These are phyloP conservation scores for Carpinus viminea DNA, from an alignment of 306 rosid genomes.

Conservation along the genomic window DNA sequence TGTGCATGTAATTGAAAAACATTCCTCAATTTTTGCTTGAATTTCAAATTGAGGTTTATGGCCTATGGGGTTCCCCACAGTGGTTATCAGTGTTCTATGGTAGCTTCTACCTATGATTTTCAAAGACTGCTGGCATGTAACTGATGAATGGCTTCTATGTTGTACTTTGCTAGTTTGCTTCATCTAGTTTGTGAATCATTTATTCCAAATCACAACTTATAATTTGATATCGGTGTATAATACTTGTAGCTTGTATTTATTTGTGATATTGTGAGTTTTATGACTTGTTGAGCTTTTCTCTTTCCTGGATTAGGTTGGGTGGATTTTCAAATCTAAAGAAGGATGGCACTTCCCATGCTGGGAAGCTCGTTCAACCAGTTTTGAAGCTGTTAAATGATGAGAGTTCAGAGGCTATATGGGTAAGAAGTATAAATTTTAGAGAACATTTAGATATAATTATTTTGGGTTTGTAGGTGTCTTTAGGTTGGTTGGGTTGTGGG, in stretches of 20 bases:
- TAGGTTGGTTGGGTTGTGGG: too few relatives aligned
- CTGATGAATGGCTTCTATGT: conserved; percentile 1
- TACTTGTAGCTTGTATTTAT: not conserved
- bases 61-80: not conserved
- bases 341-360: conserved; percentile 67
- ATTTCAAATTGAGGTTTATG: not conserved
- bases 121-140: not conserved
- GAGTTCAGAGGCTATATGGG: conserved; percentile 69
- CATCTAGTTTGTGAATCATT: not conserved
- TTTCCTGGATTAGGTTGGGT: conserved; percentile 56
- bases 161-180: not conserved
- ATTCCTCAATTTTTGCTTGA: not conserved
- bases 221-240: not conserved
- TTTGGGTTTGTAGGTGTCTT: not conserved
- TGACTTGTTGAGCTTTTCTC: too few relatives aligned
- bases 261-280: not conserved
- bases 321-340: conserved; percentile 64
- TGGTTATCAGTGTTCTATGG: not conserved
- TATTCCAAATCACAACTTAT: not conserved
- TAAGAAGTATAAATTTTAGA: conserved; percentile 39
- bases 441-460: not conserved
- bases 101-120: conserved; percentile 10
- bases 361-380: conserved; percentile 73
- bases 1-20: not conserved
- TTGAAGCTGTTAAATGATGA: conserved; percentile 67